A percentile compares a stretch with the other conserved stretches of the same genome.
phyloP scores from a whole-genome alignment of 768 basidiomycete genomes.

The Agrocybe pediades region DNA sequence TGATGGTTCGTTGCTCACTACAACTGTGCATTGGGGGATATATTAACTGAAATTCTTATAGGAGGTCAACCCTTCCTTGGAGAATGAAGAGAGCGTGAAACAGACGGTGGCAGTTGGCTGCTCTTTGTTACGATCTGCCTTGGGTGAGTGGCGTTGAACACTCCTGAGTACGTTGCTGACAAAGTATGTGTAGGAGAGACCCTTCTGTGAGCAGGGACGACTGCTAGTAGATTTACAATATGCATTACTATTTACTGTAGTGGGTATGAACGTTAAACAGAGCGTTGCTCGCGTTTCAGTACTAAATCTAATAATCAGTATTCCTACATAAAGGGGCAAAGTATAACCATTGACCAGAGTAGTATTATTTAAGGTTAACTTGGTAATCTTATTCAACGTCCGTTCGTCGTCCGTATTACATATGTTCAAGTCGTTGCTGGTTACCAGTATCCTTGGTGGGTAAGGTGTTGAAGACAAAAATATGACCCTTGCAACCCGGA shows the following conservation, averaged over 20 bases:
- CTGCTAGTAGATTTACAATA: neutral
- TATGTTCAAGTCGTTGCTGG: neutral
- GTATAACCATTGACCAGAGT: neutral
- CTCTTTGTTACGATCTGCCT: constrained; percentile 78
- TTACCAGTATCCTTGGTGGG: neutral
- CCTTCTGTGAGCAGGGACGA: constrained; percentile 29
- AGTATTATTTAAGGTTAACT: neutral
- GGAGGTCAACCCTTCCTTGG: constrained; percentile 97
- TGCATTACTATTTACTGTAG: neutral
- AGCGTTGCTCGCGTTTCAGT: no score
- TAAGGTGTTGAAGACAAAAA: neutral
- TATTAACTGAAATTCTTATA: constrained; percentile 27
- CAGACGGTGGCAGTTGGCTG: constrained; percentile 93
- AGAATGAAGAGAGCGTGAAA: constrained; percentile 69
- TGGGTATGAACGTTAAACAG: neutral
- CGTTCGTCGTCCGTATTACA: neutral
- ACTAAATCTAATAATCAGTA: neutral
- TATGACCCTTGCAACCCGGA: neutral
- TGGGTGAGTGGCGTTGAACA: constrained; percentile 53
- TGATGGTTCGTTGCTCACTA: constrained; percentile 70
- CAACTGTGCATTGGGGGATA: constrained; percentile 8
- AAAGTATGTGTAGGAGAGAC: constrained; percentile 39
- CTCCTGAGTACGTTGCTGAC: constrained; percentile 3
- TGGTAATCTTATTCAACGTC: neutral
- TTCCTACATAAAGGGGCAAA: neutral